phyloP scores from a whole-genome alignment of 768 basidiomycete species.

The Pulveroboletus sp. region DNA sequence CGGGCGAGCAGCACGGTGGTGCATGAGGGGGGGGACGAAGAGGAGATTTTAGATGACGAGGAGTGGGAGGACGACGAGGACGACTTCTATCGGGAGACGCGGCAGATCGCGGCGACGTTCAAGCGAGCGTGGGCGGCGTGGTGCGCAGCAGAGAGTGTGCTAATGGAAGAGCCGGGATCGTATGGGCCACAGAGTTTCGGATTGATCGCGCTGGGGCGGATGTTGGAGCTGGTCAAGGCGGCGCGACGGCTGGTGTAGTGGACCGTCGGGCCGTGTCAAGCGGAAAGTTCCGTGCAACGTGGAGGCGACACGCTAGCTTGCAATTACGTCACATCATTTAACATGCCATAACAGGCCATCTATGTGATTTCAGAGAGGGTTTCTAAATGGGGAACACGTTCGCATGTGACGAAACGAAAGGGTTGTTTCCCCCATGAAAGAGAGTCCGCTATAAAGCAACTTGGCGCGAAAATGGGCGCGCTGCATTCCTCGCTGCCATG shows the following conservation, averaged over 20 bases:
- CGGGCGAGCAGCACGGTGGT: constrained; percentile 7
- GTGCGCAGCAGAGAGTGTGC: constrained; percentile 32
- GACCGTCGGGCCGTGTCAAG: neutral
- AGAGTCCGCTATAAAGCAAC: constrained; percentile 23
- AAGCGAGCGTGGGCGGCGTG: constrained; percentile 43
- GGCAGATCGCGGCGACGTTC: constrained; percentile 29
- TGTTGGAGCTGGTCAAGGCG: constrained; percentile 38
- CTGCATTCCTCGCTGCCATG: constrained; percentile 11
- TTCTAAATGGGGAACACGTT: constrained; percentile 13
- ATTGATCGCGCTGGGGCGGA: constrained; percentile 38
- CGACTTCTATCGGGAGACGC: constrained; percentile 26
- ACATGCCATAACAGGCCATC: constrained; percentile 6
- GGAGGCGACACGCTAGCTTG: constrained; percentile 3
- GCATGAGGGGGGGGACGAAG: constrained; percentile 24
- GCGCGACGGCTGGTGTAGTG: constrained; percentile 4
- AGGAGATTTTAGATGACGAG: constrained; percentile 22
- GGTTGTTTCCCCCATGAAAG: constrained; percentile 5
- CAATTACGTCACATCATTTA: constrained; percentile 1
- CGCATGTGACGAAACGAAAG: constrained; percentile 26
- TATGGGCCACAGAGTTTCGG: constrained; percentile 46
- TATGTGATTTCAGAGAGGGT: constrained; percentile 30
- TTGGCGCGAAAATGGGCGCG: neutral
- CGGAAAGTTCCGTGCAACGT: constrained; percentile 17
- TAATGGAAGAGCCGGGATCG: constrained; percentile 20
- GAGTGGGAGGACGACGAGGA: constrained; percentile 27